A percentile compares a stretch with the other conserved stretches of the same genome.
Evolutionary conservation across 441 rosid species (phyloP).

Genomic region (Biscutella laevigata): DNA sequence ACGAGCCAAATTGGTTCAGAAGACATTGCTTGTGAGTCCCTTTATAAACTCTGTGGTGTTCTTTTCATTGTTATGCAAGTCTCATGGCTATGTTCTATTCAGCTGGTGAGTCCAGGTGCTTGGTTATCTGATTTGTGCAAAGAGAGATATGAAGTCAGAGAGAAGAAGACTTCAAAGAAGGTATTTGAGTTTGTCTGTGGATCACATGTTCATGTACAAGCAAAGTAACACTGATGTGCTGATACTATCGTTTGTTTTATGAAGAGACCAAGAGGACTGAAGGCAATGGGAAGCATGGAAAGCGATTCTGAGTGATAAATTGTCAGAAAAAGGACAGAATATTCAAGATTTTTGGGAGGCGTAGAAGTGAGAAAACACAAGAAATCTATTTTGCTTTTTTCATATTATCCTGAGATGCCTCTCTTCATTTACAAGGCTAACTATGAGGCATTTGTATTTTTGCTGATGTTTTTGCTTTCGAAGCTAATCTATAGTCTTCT

Average conservation of each 20-base stretch:
- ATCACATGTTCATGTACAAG: neutral
- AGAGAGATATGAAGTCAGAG: slow-evolving; percentile 84
- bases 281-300: slow-evolving; percentile 80
- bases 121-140: slow-evolving; percentile 80
- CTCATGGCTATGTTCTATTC: slow-evolving; percentile 6
- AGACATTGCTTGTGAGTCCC: slow-evolving; percentile 56
- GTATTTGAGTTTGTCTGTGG: slow-evolving; percentile 25
- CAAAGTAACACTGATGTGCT: slow-evolving; percentile 2
- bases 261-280: slow-evolving; percentile 88
- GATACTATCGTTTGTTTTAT: slow-evolving; percentile 8
- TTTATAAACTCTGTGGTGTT: too few species aligned
- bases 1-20: slow-evolving; percentile 75
- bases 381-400: slow-evolving; percentile 2
- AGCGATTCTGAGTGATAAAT: slow-evolving; percentile 56
- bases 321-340: neutral
- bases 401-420: slow-evolving; percentile 10
- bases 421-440: slow-evolving; percentile 13
- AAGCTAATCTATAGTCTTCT: slow-evolving; percentile 17
- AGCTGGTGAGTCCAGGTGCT: slow-evolving; percentile 88
- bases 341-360: slow-evolving; percentile 25
- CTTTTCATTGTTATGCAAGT: too few species aligned
- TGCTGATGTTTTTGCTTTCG: slow-evolving; percentile 16
- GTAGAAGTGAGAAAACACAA: slow-evolving; percentile 4
- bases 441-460: slow-evolving; percentile 19
- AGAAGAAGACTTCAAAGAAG: slow-evolving; percentile 86